Base-by-base conservation (phyloP, 352 stramenopile species). In the Pythium aphanidermatum region DNA sequence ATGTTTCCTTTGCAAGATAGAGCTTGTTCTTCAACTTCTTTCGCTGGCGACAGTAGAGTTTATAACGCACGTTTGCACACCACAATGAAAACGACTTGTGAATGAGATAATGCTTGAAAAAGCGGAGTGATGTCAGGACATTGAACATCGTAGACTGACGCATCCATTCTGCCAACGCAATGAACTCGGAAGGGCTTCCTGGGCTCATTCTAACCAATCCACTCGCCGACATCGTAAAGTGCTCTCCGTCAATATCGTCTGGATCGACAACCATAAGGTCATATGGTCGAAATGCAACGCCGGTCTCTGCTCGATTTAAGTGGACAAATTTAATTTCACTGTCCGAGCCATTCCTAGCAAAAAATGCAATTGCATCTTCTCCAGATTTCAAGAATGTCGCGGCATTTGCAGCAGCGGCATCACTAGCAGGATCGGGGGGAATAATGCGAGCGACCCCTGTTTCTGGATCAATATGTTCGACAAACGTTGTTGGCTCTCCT, bases 321-420 rank as follows among this genome's bases (percentile, higher is more conserved):
- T 97, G 86, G 20, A 98, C 87, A 45, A 98, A 98, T 67, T 98
- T 98, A 45, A 97, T 91, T 39, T 91, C 80, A 38, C 69, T 95
- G 31, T 90, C 83, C 2, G 85, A 83, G 19, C 90, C 87, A 54
- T 96, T 90, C 39, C 91, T 79, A 1, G 87, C 91, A 33, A 98
- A 98, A 48, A 97, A 98, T 1, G 94, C 86, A 23, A 98, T 96
- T 1, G 86, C 75, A 45, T 98, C 92, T 55, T 97, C 89, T 4
- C 88, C 85, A 0, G 79, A 77, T 27, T 79, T 79, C 0, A 90
- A 42, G 28, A 88, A 85, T 0, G 63, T 65, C 14, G 60, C 70
- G 0, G 73, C 71, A 16, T 60, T 74, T 5, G 62, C 65, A 2
- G 74, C 73, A 0, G 72, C 72, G n/a, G 72, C 66, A 48, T 84